Evolutionary conservation across 1,139 yeast genomes (phyloP).

Genomic region (Tardiomyces digboiensis): DNA sequence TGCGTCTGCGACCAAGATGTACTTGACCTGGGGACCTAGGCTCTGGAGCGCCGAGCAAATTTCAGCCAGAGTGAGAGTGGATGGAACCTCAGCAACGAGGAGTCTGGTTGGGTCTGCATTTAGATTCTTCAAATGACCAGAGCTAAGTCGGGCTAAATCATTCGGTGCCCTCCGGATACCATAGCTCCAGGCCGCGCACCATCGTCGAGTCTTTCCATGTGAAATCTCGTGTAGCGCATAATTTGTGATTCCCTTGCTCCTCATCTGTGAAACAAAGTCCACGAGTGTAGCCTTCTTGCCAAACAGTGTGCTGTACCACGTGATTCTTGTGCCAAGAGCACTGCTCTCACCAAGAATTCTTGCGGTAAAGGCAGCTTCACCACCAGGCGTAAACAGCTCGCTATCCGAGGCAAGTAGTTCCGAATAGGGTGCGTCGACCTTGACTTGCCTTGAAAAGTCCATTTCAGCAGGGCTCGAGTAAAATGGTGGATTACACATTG

Average conservation of each 20-base stretch:
- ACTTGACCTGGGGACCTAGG: background rate
- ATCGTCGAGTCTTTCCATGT: constrained; percentile 27
- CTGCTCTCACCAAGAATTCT: constrained; percentile 27
- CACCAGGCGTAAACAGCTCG: constrained; percentile 34
- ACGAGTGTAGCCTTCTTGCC: constrained; percentile 28
- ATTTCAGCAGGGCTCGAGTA: constrained; percentile 28
- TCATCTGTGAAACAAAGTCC: constrained; percentile 15
- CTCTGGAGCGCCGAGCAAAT: background rate
- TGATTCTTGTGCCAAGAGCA: constrained; percentile 5
- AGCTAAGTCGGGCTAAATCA: background rate
- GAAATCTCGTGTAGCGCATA: constrained; percentile 24
- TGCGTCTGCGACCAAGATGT: background rate
- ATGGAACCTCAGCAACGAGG: background rate
- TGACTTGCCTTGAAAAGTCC: constrained; percentile 10
- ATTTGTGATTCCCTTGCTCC: constrained; percentile 14
- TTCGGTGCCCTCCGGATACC: constrained; percentile 7
- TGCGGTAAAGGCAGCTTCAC: constrained; percentile 31
- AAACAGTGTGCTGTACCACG: constrained; percentile 33
- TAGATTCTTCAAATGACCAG: background rate
- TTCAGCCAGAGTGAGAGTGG: background rate
- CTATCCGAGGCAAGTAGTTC: constrained; percentile 18
- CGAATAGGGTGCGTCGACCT: constrained; percentile 9
- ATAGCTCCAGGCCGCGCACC: constrained; percentile 36
- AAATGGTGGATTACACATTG: constrained; percentile 40
- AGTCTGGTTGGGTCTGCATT: background rate